Percentiles rank a stretch among this genome's conserved stretches.
These are phyloP conservation scores for Hericium erinaceus DNA, from an alignment of 768 basidiomycete genomes.

Conservation along the genomic window DNA sequence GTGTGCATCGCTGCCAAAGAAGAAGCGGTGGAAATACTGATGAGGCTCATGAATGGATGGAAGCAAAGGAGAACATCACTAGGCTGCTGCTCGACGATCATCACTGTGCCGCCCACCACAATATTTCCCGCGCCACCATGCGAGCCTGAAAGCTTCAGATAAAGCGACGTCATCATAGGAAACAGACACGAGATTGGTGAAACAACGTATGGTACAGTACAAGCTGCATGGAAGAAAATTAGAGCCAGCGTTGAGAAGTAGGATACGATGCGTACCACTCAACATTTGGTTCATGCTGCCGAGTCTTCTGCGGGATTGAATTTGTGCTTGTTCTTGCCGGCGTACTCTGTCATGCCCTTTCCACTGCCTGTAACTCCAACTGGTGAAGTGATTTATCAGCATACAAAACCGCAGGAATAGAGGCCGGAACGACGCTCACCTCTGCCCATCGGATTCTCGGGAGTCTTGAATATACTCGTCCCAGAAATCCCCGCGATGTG, in stretches of 20 bases:
- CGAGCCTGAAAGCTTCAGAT: not conserved
- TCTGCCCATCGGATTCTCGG: conserved; percentile 81
- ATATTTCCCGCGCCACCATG: not conserved
- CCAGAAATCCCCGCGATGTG: conserved; percentile 84
- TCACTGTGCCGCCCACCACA: not conserved
- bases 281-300: not conserved
- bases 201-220: not conserved
- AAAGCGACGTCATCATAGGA: not conserved
- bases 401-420: not conserved
- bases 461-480: conserved; percentile 91
- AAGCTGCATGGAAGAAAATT: not conserved
- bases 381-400: conserved; percentile 1
- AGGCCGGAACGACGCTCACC: conserved; percentile 39
- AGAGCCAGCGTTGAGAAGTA: no score
- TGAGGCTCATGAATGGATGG: not conserved
- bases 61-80: not conserved
- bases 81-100: not conserved
- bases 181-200: not conserved
- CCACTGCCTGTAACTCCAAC: conserved; percentile 10
- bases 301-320: conserved; percentile 5
- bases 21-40: not conserved
- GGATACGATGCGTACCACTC: no score
- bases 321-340: conserved; percentile 14
- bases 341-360: conserved; percentile 13
- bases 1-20: not conserved